These are phyloP conservation scores for Nymphaea thermarum DNA, from an alignment of 164 flowering plant genomes.

Conservation along the genomic window DNA sequence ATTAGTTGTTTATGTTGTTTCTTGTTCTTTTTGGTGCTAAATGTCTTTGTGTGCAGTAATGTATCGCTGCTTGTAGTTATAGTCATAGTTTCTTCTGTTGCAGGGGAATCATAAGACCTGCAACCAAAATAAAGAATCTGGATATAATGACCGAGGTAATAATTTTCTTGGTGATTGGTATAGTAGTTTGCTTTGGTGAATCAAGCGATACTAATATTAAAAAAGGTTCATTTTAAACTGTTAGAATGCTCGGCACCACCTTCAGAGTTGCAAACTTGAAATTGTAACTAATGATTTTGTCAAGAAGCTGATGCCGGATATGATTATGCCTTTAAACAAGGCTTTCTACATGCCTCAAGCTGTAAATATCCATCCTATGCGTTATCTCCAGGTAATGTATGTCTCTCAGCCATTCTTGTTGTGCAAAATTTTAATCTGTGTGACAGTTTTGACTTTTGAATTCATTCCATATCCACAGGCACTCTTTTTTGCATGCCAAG, in stretches of 20 bases:
- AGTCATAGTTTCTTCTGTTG: neutral
- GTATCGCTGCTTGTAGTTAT: too few species aligned
- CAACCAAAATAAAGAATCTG: conserved; percentile 46
- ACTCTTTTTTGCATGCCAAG: conserved; percentile 69
- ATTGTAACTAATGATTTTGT: conserved; percentile 39
- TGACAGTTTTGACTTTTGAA: conserved; percentile 1
- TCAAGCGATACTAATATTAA: neutral
- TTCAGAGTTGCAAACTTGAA: conserved; percentile 65
- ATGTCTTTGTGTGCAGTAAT: too few species aligned
- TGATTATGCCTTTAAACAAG: conserved; percentile 48
- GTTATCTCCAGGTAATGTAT: conserved; percentile 59
- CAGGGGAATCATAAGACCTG: conserved; percentile 94
- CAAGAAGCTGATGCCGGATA: conserved; percentile 43
- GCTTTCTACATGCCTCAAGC: conserved; percentile 94
- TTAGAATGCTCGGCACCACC: conserved; percentile 77
- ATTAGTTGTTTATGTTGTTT: too few species aligned
- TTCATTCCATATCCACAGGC: conserved; percentile 34
- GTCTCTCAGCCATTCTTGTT: neutral
- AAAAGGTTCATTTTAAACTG: conserved; percentile 6
- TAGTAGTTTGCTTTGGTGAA: neutral
- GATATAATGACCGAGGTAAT: conserved; percentile 50
- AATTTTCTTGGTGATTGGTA: neutral
- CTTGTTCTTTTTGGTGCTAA: too few species aligned
- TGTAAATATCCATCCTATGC: conserved; percentile 62
- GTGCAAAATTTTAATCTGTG: neutral